Evolutionary conservation across 2,329 filamentous ascomycete genomes (phyloP).

Genomic region (Penicillium vulpinum): DNA sequence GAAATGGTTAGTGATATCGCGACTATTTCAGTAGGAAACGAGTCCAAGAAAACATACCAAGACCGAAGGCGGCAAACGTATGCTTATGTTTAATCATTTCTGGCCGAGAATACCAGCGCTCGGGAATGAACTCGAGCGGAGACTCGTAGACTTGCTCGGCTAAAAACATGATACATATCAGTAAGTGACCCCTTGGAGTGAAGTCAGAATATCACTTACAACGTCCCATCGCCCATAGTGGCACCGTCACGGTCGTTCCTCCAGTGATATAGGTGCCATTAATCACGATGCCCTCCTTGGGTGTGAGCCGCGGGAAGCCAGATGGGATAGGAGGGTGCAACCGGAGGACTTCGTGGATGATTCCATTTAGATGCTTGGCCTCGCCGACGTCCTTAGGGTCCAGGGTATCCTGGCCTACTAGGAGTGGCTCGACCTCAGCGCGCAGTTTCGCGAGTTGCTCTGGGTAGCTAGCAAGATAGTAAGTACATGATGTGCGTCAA

Average conservation of each 20-base stretch:
- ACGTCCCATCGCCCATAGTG: neutral
- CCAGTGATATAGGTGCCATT: constrained; percentile 35
- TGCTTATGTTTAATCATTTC: constrained; percentile 2
- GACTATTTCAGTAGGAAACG: neutral
- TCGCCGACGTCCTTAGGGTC: constrained; percentile 4
- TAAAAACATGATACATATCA: neutral
- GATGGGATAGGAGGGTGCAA: constrained; percentile 46
- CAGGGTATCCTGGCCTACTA: neutral
- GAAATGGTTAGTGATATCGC: neutral
- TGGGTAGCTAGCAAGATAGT: neutral
- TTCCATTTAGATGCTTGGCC: constrained; percentile 39
- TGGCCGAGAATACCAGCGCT: neutral
- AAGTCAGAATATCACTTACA: neutral
- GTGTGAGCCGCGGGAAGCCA: constrained; percentile 41
- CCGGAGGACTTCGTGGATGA: constrained; percentile 48
- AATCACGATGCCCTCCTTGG: constrained; percentile 39
- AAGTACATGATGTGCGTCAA: neutral
- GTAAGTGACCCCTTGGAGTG: neutral
- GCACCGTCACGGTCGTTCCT: constrained; percentile 2
- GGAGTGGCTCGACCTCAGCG: neutral
- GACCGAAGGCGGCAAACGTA: neutral
- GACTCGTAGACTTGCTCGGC: neutral
- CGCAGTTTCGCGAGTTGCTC: neutral
- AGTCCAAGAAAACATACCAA: neutral
- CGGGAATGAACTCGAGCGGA: neutral